Evolutionary conservation across 2,329 filamentous ascomycete genomes (phyloP).

Genomic region (Cordyceps fumosorosea): DNA sequence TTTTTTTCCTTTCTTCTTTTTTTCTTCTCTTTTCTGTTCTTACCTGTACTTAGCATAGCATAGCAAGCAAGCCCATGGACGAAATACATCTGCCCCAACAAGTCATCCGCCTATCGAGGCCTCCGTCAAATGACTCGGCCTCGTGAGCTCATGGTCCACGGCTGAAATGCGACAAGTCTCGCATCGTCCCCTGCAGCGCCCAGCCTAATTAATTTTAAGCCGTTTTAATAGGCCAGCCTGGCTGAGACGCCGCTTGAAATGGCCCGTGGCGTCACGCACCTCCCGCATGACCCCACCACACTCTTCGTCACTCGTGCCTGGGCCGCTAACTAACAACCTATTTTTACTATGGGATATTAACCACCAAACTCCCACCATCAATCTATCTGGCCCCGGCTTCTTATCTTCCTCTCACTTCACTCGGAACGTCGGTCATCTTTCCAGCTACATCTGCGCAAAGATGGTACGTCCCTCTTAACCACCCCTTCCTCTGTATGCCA

Average conservation of each 20-base stretch:
- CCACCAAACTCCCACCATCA: neutral
- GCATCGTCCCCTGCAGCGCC: neutral
- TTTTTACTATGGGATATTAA: too few relatives aligned
- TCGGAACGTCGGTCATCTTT: neutral
- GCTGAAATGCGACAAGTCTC: neutral
- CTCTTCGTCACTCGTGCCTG: neutral
- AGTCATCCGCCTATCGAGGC: neutral
- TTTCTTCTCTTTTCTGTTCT: too few relatives aligned
- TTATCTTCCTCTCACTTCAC: neutral
- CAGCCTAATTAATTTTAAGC: neutral
- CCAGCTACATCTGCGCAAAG: neutral
- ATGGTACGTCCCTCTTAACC: neutral
- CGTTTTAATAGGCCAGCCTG: neutral
- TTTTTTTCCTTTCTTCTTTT: too few relatives aligned
- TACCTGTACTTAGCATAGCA: too few relatives aligned
- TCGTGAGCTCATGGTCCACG: neutral
- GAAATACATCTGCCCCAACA: neutral
- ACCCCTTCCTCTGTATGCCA: too few relatives aligned
- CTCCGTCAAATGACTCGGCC: neutral
- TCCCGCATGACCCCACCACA: conserved; percentile 1
- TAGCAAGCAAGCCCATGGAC: too few relatives aligned
- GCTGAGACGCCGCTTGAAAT: neutral
- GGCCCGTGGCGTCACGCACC: neutral
- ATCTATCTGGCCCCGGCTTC: too few relatives aligned
- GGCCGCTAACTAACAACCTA: neutral